Percentiles rank a stretch among this genome's conserved stretches.
phyloP scores from a whole-genome alignment of 768 basidiomycete species.

The Lactarius sanguifluus region DNA sequence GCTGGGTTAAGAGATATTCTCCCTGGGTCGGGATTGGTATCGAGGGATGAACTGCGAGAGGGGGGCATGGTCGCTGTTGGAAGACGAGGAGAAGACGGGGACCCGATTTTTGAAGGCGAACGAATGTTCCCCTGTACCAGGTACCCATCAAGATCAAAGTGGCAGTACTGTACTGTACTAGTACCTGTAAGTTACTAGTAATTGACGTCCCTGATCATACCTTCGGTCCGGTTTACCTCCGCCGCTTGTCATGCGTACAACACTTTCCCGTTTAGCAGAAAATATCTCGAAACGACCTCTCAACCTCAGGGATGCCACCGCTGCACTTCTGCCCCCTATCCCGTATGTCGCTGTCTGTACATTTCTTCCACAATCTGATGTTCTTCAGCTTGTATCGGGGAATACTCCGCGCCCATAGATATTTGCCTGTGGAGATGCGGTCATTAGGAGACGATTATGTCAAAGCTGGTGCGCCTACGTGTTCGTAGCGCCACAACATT shows the following conservation, averaged over 20 bases:
- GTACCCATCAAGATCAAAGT: background rate
- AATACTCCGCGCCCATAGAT: conserved; percentile 44
- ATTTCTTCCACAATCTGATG: background rate
- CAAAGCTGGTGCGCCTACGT: conserved; percentile 36
- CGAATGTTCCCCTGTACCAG: background rate
- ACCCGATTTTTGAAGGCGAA: background rate
- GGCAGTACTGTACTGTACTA: background rate
- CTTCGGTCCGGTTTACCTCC: too few species aligned
- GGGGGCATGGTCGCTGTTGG: background rate
- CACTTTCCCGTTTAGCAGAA: conserved; percentile 31
- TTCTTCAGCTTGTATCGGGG: conserved; percentile 43
- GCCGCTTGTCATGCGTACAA: conserved; percentile 13
- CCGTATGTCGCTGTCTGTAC: conserved; percentile 33
- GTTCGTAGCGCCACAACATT: background rate
- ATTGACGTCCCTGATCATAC: too few species aligned
- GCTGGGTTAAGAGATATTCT: background rate
- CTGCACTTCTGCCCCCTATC: conserved; percentile 43
- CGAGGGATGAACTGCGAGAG: background rate
- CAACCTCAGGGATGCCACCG: conserved; percentile 37
- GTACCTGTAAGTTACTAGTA: too few species aligned
- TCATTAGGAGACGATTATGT: conserved; percentile 50
- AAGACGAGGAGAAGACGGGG: background rate
- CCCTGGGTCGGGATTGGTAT: background rate
- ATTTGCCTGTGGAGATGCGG: conserved; percentile 46
- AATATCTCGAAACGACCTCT: conserved; percentile 36